Evolutionary conservation across 2,329 filamentous ascomycete species (phyloP).

Genomic region (Botrytis aclada): DNA sequence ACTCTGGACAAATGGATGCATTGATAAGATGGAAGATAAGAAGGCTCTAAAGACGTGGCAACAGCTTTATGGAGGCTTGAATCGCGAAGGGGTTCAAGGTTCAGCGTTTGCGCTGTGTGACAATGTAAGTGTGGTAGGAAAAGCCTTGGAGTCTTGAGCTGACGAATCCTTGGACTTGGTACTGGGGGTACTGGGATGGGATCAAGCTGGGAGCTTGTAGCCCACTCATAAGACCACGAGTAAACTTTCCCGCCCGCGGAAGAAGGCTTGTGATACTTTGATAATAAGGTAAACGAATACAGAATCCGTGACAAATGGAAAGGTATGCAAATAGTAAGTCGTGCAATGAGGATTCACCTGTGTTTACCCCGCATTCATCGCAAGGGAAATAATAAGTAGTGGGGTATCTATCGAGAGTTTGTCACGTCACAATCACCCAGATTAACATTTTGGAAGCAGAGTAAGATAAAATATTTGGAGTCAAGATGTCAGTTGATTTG

Average conservation of each 20-base stretch:
- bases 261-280: neutral
- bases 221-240: neutral
- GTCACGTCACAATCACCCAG: neutral
- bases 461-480: neutral
- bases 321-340: neutral
- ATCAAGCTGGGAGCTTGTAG: neutral
- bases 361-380: neutral
- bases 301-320: neutral
- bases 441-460: neutral
- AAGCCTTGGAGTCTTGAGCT: conserved; percentile 1
- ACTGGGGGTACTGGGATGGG: neutral
- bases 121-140: neutral
- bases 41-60: conserved; percentile 10
- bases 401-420: neutral
- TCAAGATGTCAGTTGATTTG: conserved; percentile 10
- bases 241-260: neutral
- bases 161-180: neutral
- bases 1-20: neutral
- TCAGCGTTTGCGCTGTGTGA: neutral
- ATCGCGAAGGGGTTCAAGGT: neutral
- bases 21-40: neutral
- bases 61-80: neutral
- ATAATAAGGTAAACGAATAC: neutral
- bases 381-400: neutral
- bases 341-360: neutral